Conservation (phyloP, 805 yeast genomes). For the Kregervanrija pseudodelftensis region DNA sequence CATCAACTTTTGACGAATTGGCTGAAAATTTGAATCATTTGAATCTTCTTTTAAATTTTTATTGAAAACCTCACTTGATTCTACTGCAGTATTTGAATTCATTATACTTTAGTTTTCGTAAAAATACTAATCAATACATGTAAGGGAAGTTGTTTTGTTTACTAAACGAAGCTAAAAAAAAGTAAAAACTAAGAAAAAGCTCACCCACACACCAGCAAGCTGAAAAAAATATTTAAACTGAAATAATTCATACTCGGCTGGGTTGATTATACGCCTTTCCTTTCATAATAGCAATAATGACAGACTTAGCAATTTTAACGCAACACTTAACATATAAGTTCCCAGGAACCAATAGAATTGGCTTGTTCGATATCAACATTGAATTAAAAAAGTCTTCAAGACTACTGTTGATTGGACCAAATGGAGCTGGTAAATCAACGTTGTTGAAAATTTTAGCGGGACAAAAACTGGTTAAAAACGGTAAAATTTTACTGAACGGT, state of each 20-base stretch:
- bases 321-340: constrained; percentile 63
- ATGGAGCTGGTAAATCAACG: constrained; percentile 97
- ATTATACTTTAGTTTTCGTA: no score
- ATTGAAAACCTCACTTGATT: no score
- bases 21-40: constrained; percentile 8
- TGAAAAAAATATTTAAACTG: no score
- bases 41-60: constrained; percentile 14
- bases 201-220: no score
- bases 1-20: constrained; percentile 18
- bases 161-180: no score
- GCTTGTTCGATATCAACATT: constrained; percentile 58
- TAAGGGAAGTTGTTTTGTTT: no score
- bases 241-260: no score
- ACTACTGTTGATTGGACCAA: constrained; percentile 81
- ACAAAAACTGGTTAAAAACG: constrained; percentile 73
- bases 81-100: no score
- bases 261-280: constrained; percentile 1
- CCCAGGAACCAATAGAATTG: constrained; percentile 49
- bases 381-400: constrained; percentile 65
- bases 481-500: constrained; percentile 68
- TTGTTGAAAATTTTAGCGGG: constrained; percentile 81
- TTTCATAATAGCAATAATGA: background rate
- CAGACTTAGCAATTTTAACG: constrained; percentile 46
- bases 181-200: no score
- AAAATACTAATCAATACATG: no score